A percentile compares a stretch with the other conserved stretches of the same genome.
phyloP scores from a whole-genome alignment of 2,329 filamentous ascomycete species.

The Gnomoniopsis smithogilvyi region DNA sequence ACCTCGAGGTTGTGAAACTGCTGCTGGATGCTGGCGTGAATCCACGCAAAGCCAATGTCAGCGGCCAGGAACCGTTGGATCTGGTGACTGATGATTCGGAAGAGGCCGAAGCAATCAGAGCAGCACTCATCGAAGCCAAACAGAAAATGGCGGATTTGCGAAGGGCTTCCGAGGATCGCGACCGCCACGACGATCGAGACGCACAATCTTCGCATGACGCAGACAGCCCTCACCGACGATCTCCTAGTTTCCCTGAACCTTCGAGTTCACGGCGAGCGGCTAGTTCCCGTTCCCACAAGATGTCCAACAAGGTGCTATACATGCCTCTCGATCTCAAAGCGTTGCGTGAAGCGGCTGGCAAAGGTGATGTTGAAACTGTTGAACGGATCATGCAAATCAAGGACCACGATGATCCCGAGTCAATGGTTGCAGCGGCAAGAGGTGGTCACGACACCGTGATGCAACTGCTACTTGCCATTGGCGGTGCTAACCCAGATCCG shows the following conservation, averaged over 20 bases:
- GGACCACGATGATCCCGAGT: conserved; percentile 71
- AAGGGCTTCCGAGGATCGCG: conserved; percentile 58
- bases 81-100: conserved; percentile 73
- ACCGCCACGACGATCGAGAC: conserved; percentile 41
- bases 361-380: conserved; percentile 60
- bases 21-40: conserved; percentile 86
- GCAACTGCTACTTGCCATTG: conserved; percentile 70
- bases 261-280: conserved; percentile 46
- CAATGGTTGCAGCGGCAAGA: conserved; percentile 85
- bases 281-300: conserved; percentile 60
- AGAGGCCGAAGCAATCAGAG: conserved; percentile 76
- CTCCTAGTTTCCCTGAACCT: conserved; percentile 39
- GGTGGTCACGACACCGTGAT: conserved; percentile 88
- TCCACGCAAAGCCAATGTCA: conserved; percentile 85
- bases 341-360: conserved; percentile 56
- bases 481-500: conserved; percentile 65
- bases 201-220: conserved; percentile 50
- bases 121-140: conserved; percentile 58
- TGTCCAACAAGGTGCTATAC: conserved; percentile 61
- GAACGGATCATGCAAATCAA: conserved; percentile 60
- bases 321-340: conserved; percentile 59
- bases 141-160: conserved; percentile 52
- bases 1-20: conserved; percentile 82
- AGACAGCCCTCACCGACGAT: conserved; percentile 53
- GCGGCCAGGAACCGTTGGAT: conserved; percentile 88